phyloP scores from a whole-genome alignment of 345 rosid genomes.

The Odontarrhena argentea region DNA sequence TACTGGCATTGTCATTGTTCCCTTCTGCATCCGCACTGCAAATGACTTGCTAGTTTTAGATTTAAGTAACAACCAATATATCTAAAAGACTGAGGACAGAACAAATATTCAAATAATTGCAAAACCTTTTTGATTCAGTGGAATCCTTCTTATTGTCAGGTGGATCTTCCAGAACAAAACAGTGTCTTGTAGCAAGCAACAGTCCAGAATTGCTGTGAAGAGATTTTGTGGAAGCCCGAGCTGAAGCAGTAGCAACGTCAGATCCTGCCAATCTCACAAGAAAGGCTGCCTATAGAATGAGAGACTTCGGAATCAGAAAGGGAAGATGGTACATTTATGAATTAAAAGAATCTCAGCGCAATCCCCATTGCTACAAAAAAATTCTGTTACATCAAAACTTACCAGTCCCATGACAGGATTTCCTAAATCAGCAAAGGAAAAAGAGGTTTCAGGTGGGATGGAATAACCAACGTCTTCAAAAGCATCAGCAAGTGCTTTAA shows the following conservation, averaged over 20 bases:
- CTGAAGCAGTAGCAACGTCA: conserved; percentile 74
- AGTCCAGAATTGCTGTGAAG: conserved; percentile 55
- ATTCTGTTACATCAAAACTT: conserved; percentile 40
- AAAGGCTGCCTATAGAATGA: conserved; percentile 69
- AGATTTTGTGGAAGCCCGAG: conserved; percentile 68
- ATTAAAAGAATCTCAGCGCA: conserved; percentile 9
- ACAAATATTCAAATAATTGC: conserved; percentile 18
- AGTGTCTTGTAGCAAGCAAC: conserved; percentile 81
- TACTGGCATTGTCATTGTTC: conserved; percentile 43
- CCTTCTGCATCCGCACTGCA: conserved; percentile 55
- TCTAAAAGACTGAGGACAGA: conserved; percentile 24
- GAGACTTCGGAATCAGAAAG: conserved; percentile 22
- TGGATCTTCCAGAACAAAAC: conserved; percentile 90
- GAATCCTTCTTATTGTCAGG: conserved; percentile 63
- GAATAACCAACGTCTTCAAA: conserved; percentile 81
- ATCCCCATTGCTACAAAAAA: not conserved
- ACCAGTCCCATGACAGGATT: conserved; percentile 99
- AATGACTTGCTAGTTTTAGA: conserved; percentile 45
- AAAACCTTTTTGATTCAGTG: conserved; percentile 57
- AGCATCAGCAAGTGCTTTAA: conserved; percentile 83
- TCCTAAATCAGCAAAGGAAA: conserved; percentile 91
- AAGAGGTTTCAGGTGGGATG: conserved; percentile 58
- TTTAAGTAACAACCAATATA: conserved; percentile 27
- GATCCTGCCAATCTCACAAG: conserved; percentile 64
- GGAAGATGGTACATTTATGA: conserved; percentile 5